Conservation (phyloP, 2,329 filamentous ascomycete species). For the Parafenestella ontariensis region DNA sequence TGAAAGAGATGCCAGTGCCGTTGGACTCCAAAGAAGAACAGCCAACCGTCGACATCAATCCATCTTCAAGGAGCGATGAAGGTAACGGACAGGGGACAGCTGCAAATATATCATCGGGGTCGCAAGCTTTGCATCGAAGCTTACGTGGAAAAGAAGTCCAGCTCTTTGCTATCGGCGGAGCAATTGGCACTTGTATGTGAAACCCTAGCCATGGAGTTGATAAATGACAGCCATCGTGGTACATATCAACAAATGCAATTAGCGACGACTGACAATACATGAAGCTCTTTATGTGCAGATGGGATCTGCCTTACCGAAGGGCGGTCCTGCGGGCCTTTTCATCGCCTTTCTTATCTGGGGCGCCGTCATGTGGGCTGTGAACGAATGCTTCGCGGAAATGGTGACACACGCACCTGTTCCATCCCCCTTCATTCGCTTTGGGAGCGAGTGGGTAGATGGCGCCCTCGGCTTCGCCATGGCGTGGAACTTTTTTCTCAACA, state of each 20-base stretch:
- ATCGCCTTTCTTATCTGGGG: slow-evolving; percentile 63
- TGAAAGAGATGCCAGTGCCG: too few relatives aligned
- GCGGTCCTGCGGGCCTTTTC: slow-evolving; percentile 59
- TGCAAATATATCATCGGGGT: too few relatives aligned
- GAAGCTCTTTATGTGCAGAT: slow-evolving; percentile 63
- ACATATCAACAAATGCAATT: too few relatives aligned
- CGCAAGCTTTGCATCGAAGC: neutral
- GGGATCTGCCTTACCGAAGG: slow-evolving; percentile 57
- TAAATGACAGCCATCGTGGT: too few relatives aligned
- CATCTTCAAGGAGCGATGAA: too few relatives aligned
- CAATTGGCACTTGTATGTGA: slow-evolving; percentile 23
- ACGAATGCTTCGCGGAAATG: slow-evolving; percentile 70
- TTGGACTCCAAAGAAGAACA: too few relatives aligned
- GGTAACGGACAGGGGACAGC: too few relatives aligned
- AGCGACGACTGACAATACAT: too few relatives aligned
- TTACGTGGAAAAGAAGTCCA: slow-evolving; percentile 44
- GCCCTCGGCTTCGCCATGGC: slow-evolving; percentile 63
- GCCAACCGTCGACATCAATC: too few relatives aligned
- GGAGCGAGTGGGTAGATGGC: slow-evolving; percentile 68
- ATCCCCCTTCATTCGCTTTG: slow-evolving; percentile 66
- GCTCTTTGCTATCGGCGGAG: slow-evolving; percentile 38
- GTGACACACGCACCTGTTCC: slow-evolving; percentile 65
- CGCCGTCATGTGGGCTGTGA: slow-evolving; percentile 62
- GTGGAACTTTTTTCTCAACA: slow-evolving; percentile 49
- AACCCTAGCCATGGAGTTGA: too few relatives aligned